Evolutionary conservation across 495 filamentous ascomycete species (phyloP).

Genomic region (Thozetella sp.): DNA sequence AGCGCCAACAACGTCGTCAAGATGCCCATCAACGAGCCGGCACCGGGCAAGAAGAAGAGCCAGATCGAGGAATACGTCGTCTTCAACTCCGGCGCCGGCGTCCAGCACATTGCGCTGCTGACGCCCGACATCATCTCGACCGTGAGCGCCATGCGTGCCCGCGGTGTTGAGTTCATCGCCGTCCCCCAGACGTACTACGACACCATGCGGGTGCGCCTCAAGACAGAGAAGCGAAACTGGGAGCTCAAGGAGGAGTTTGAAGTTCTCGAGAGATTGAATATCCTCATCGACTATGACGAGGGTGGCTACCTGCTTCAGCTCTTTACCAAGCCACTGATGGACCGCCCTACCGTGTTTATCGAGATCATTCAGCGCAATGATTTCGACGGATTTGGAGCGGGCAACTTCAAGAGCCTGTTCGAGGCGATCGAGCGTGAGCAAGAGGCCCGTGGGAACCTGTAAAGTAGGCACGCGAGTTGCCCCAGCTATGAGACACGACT

Average conservation of each 20-base stretch:
- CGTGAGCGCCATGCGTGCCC: constrained; percentile 71
- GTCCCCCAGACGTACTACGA: constrained; percentile 83
- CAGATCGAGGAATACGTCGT: constrained; percentile 94
- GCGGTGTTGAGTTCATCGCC: constrained; percentile 87
- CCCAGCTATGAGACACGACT: no score
- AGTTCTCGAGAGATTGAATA: constrained; percentile 69
- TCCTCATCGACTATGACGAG: constrained; percentile 92
- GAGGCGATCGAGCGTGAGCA: constrained; percentile 93
- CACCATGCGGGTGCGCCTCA: constrained; percentile 69
- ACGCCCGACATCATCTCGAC: constrained; percentile 76
- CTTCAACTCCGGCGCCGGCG: constrained; percentile 83
- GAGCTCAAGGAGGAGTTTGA: constrained; percentile 76
- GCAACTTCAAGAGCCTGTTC: constrained; percentile 93
- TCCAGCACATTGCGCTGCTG: constrained; percentile 88
- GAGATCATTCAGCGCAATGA: constrained; percentile 90
- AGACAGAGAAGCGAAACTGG: constrained; percentile 49
- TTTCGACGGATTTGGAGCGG: constrained; percentile 88
- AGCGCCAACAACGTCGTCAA: constrained; percentile 77
- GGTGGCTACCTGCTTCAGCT: constrained; percentile 82
- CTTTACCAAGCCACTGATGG: constrained; percentile 91
- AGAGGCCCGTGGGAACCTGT: constrained; percentile 78
- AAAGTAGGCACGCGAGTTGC: constrained; percentile 1
- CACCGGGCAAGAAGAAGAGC: constrained; percentile 77
- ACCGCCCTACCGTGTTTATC: constrained; percentile 90
- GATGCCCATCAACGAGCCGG: constrained; percentile 98